phyloP scores from a whole-genome alignment of 2,329 filamentous ascomycete species.

The Fusarium sp. region DNA sequence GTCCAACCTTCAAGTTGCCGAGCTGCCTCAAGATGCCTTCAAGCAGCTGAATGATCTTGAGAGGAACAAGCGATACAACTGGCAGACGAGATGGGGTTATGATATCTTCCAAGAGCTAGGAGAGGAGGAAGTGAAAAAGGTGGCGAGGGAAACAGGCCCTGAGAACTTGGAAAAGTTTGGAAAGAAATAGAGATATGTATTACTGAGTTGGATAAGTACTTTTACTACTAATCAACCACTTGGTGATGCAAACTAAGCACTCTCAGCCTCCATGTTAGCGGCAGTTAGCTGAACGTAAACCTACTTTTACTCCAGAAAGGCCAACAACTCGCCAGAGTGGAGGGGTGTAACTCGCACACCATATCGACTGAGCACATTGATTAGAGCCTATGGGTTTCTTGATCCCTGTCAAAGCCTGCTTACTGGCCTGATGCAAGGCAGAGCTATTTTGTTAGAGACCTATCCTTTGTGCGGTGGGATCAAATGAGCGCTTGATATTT shows the following conservation, averaged over 20 bases:
- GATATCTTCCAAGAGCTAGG: constrained; percentile 59
- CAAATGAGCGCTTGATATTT: no score
- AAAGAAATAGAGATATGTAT: not conserved
- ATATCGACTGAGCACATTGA: no score
- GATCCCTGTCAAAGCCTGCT: no score
- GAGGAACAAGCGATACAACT: constrained; percentile 58
- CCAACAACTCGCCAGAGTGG: not conserved
- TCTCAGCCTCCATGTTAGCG: not conserved
- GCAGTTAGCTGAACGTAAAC: not conserved
- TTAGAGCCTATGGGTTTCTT: no score
- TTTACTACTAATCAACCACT: not conserved
- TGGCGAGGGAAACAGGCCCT: constrained; percentile 4
- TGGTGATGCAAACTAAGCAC: not conserved
- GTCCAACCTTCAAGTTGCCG: constrained; percentile 67
- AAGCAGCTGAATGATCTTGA: constrained; percentile 54
- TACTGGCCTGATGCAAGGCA: no score
- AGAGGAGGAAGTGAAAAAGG: constrained; percentile 49
- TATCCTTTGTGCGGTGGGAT: no score
- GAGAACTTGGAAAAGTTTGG: constrained; percentile 15
- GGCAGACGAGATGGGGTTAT: constrained; percentile 55
- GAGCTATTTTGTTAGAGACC: no score
- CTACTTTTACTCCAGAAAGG: not conserved
- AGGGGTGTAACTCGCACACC: no score
- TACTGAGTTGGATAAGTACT: not conserved
- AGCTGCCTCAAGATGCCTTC: constrained; percentile 52